These are phyloP conservation scores for Penicillium bovifimosum DNA, from an alignment of 495 filamentous ascomycete genomes.

Conservation along the genomic window DNA sequence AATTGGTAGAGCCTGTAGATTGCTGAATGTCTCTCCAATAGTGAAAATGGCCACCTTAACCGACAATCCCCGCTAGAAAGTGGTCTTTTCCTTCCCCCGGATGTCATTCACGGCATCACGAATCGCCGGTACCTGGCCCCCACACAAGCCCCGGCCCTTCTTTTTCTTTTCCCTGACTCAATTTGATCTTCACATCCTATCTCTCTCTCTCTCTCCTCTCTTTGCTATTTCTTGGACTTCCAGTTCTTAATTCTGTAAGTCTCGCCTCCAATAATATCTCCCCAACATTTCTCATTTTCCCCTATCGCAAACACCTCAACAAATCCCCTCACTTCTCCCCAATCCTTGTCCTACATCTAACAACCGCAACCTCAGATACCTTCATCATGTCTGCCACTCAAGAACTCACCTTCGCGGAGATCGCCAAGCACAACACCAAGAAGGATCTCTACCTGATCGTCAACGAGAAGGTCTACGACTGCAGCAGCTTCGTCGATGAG, in stretches of 20 bases:
- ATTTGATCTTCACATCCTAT: constrained; percentile 8
- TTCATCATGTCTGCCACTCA: constrained; percentile 59
- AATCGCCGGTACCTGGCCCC: constrained; percentile 8
- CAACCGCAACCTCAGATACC: background rate
- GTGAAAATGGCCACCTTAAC: too few species aligned
- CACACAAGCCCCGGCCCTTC: constrained; percentile 14
- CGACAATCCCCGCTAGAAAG: too few species aligned
- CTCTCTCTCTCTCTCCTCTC: constrained; percentile 8
- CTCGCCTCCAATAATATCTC: background rate
- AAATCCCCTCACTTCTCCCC: background rate
- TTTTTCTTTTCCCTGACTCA: constrained; percentile 7
- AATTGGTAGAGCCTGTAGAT: background rate
- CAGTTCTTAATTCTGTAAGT: constrained; percentile 1
- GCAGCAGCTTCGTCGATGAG: constrained; percentile 87
- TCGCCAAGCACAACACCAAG: constrained; percentile 85
- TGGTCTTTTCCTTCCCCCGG: constrained; percentile 13
- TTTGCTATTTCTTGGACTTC: constrained; percentile 1
- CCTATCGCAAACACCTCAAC: constrained; percentile 5
- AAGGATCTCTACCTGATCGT: constrained; percentile 91
- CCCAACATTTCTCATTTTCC: constrained; percentile 6
- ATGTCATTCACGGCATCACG: constrained; percentile 24
- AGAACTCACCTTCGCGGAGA: constrained; percentile 78
- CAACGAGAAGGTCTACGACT: constrained; percentile 95
- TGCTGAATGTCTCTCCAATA: background rate
- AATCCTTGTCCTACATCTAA: background rate